A percentile compares a stretch with the other conserved stretches of the same genome.
phyloP scores from a whole-genome alignment of 2,329 filamentous ascomycete species.

The Paecilomyces variotii region DNA sequence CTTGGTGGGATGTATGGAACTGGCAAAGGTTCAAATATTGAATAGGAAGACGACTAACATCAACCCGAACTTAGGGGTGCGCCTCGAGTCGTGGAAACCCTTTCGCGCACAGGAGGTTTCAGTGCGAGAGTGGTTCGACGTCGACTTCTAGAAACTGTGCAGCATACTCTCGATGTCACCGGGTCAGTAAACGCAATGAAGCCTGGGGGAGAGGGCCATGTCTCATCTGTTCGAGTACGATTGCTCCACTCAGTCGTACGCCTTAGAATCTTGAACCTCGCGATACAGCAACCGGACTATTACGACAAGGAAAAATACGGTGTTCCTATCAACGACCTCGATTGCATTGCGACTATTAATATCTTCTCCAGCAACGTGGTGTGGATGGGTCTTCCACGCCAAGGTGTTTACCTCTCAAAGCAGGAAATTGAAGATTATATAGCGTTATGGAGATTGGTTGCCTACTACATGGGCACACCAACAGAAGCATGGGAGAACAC shows the following conservation, averaged over 20 bases:
- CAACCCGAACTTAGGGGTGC: constrained; percentile 49
- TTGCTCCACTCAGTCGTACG: constrained; percentile 62
- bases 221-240: constrained; percentile 58
- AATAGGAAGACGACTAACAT: not conserved
- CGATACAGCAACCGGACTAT: constrained; percentile 50
- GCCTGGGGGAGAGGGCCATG: constrained; percentile 59
- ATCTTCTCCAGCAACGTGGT: constrained; percentile 62
- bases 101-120: constrained; percentile 68
- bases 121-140: constrained; percentile 57
- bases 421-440: constrained; percentile 63
- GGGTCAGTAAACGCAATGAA: constrained; percentile 56
- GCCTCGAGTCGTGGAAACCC: constrained; percentile 60
- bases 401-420: constrained; percentile 58
- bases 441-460: constrained; percentile 69
- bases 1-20: constrained; percentile 19
- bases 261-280: constrained; percentile 54
- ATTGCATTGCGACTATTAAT: constrained; percentile 63
- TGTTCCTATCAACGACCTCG: constrained; percentile 67
- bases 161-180: constrained; percentile 67
- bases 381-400: constrained; percentile 61
- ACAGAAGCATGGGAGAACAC: constrained; percentile 52
- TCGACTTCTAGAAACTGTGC: constrained; percentile 64
- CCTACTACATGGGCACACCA: constrained; percentile 62
- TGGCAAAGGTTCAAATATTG: not conserved
- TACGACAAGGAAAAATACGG: constrained; percentile 53